These are phyloP conservation scores for Leptographium wingfieldii DNA, from an alignment of 2,329 filamentous ascomycete species.

Conservation along the genomic window DNA sequence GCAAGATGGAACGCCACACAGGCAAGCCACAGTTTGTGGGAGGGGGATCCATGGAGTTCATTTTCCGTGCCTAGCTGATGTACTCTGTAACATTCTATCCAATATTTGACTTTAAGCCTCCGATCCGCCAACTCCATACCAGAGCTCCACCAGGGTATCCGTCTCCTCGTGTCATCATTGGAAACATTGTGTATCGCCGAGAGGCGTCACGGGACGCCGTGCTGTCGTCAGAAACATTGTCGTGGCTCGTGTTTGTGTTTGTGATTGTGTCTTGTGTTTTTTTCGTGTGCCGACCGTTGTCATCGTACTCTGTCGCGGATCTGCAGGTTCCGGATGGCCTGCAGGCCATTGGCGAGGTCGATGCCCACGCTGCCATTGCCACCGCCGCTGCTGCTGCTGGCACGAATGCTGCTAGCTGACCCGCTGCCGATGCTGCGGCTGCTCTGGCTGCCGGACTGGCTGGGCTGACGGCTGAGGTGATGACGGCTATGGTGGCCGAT, in stretches of 20 bases:
- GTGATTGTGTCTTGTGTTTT: not conserved
- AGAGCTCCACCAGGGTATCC: not conserved
- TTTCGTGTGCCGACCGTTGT: too few relatives aligned
- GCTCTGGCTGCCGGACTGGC: conserved; percentile 11
- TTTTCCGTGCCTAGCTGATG: not conserved
- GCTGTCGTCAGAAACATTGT: not conserved
- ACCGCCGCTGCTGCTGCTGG: conserved; percentile 4
- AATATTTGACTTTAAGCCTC: not conserved
- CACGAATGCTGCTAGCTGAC: conserved; percentile 11
- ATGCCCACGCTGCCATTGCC: not conserved
- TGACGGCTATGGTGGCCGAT: not conserved
- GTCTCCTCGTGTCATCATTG: not conserved
- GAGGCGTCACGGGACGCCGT: not conserved
- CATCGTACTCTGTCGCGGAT: conserved; percentile 21
- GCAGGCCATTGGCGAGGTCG: conserved; percentile 13
- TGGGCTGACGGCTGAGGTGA: conserved; percentile 13
- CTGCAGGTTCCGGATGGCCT: conserved; percentile 19
- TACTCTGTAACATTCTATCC: not conserved
- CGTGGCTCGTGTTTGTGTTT: not conserved
- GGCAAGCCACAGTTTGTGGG: too few relatives aligned
- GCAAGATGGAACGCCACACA: not conserved
- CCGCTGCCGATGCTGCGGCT: not conserved
- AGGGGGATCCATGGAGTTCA: not conserved
- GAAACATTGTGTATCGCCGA: not conserved
- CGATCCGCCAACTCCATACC: not conserved